A percentile compares a stretch with the other conserved stretches of the same genome.
Evolutionary conservation across 1,284 basidiomycete genomes (phyloP).

Genomic region (Sporisorium iseilematis-ciliati): DNA sequence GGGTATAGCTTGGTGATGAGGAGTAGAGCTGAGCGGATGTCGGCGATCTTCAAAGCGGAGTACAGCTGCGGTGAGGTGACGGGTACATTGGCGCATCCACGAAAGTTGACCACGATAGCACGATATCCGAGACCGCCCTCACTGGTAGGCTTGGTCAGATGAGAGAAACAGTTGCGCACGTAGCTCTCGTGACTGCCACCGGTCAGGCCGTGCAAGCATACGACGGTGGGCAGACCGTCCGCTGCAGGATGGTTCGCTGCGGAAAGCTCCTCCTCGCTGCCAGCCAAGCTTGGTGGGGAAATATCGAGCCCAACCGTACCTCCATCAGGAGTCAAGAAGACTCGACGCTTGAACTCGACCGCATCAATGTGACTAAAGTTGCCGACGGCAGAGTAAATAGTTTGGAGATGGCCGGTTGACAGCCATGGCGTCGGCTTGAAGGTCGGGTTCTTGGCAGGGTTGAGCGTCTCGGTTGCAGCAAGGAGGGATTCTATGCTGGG

Average conservation of each 20-base stretch:
- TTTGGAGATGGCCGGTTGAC: conserved; percentile 65
- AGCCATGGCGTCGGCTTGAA: conserved; percentile 55
- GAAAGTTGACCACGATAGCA: conserved; percentile 72
- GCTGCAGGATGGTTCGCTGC: conserved; percentile 18
- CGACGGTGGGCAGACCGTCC: conserved; percentile 57
- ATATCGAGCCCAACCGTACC: conserved; percentile 65
- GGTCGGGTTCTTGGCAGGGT: conserved; percentile 33
- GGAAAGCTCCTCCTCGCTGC: conserved; percentile 33
- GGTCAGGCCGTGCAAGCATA: conserved; percentile 66
- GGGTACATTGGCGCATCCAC: conserved; percentile 91
- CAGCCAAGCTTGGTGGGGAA: conserved; percentile 47
- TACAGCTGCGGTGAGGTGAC: conserved; percentile 81
- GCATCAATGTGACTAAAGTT: conserved; percentile 57
- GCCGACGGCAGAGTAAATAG: conserved; percentile 60
- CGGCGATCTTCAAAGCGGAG: conserved; percentile 82
- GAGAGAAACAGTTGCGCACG: conserved; percentile 61
- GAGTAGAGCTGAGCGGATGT: conserved; percentile 83
- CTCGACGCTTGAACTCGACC: conserved; percentile 60
- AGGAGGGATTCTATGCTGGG: conserved; percentile 39
- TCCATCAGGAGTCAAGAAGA: conserved; percentile 65
- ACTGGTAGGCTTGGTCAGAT: conserved; percentile 56
- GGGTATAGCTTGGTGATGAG: conserved; percentile 83
- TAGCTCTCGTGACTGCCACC: conserved; percentile 68
- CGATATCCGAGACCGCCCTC: conserved; percentile 75
- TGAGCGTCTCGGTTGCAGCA: conserved; percentile 35